Conservation (phyloP, 352 stramenopile species). For the Pythium phragmiticola region DNA sequence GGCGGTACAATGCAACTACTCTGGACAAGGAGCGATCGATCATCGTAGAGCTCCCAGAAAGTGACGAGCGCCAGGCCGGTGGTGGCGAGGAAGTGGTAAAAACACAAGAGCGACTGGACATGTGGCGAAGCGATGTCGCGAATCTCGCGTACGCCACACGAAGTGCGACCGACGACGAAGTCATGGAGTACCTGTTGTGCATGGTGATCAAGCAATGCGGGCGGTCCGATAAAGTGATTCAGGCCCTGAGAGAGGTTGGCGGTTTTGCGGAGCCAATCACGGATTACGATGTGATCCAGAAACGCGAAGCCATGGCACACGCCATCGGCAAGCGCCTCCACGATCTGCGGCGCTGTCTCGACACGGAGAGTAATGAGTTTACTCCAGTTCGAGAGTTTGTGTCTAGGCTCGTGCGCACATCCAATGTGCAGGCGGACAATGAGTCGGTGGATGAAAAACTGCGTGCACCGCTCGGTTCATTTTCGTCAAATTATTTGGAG, state of each 20-base stretch:
- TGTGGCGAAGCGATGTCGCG: constrained; percentile 9
- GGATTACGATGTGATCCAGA: constrained; percentile 52
- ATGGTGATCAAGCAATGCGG: constrained; percentile 51
- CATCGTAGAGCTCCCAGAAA: constrained; percentile 30
- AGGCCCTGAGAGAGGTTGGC: constrained; percentile 35
- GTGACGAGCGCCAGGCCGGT: neutral
- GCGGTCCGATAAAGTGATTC: constrained; percentile 43
- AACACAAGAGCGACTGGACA: constrained; percentile 17
- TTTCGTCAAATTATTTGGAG: constrained; percentile 53
- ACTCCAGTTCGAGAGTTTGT: constrained; percentile 5
- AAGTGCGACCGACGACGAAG: constrained; percentile 52
- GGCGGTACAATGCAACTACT: constrained; percentile 57
- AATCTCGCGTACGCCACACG: constrained; percentile 37
- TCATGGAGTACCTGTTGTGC: constrained; percentile 59
- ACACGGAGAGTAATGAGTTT: neutral
- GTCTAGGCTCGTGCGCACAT: constrained; percentile 3
- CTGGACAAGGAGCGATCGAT: constrained; percentile 52
- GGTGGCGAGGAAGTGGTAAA: constrained; percentile 4
- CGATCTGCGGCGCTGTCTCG: constrained; percentile 11
- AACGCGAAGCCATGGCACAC: constrained; percentile 30
- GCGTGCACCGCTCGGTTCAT: constrained; percentile 39
- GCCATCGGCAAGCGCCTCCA: constrained; percentile 28
- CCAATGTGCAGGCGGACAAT: neutral
- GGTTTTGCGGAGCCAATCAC: constrained; percentile 35
- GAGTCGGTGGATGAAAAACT: neutral